phyloP scores from a whole-genome alignment of 2,329 filamentous ascomycete species.

The Fusarium transvaalense region DNA sequence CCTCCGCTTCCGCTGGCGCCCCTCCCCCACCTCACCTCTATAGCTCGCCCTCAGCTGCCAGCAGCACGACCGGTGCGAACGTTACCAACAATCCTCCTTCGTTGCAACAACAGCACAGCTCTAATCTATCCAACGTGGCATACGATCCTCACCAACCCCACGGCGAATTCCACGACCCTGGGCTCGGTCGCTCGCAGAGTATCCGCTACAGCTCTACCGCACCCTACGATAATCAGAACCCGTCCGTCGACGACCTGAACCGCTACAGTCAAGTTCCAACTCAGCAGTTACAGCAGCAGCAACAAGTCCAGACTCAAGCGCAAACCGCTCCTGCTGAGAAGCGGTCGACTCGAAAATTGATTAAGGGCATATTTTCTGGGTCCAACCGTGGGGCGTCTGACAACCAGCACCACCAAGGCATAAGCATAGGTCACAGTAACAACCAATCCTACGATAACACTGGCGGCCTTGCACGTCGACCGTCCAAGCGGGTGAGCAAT shows the following conservation, averaged over 20 bases:
- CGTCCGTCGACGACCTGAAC: conserved; percentile 59
- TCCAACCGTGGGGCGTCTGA: conserved; percentile 51
- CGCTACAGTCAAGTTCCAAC: conserved; percentile 43
- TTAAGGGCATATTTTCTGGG: conserved; percentile 66
- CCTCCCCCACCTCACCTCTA: conserved; percentile 48
- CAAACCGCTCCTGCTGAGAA: conserved; percentile 56
- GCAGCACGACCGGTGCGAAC: conserved; percentile 43
- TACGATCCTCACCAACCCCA: conserved; percentile 55
- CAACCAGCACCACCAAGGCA: conserved; percentile 49
- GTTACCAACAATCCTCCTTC: conserved; percentile 48
- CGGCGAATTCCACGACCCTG: conserved; percentile 60
- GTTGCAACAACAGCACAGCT: conserved; percentile 50
- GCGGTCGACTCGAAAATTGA: conserved; percentile 65
- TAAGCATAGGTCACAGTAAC: conserved; percentile 47
- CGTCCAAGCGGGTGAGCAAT: conserved; percentile 70
- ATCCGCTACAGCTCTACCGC: conserved; percentile 59
- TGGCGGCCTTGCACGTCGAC: conserved; percentile 63
- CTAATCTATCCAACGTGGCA: conserved; percentile 43
- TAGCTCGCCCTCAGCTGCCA: conserved; percentile 47
- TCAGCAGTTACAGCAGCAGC: conserved; percentile 50
- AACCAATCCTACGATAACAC: conserved; percentile 62
- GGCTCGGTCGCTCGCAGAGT: conserved; percentile 64
- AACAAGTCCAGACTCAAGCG: conserved; percentile 49
- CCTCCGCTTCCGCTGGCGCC: conserved; percentile 41
- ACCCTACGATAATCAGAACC: conserved; percentile 54